Conservation (phyloP, 345 rosid species). For the Excoecaria cochinchinensis region DNA sequence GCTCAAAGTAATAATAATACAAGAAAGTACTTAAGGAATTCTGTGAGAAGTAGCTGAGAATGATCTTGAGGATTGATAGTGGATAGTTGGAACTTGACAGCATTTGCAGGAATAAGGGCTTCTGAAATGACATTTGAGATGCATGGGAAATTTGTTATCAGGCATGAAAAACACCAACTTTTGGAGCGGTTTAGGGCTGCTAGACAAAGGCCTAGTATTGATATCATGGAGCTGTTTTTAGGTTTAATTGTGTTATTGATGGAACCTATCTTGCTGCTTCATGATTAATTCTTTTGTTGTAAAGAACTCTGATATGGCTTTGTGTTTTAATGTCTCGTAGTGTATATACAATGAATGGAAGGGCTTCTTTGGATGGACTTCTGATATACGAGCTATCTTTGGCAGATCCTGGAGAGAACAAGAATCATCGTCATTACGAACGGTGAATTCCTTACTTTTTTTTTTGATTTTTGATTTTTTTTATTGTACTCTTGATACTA, state of each 20-base stretch:
- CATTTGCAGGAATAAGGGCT: neutral
- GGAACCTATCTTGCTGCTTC: conserved; percentile 3
- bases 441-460: conserved; percentile 39
- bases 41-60: too few species aligned
- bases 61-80: too few species aligned
- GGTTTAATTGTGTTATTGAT: too few species aligned
- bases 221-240: neutral
- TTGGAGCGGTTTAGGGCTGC: neutral
- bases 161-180: neutral
- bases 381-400: conserved; percentile 59
- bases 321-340: conserved; percentile 30
- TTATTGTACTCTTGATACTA: neutral
- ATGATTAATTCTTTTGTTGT: neutral
- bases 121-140: neutral
- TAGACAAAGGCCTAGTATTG: neutral
- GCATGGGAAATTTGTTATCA: neutral
- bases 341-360: conserved; percentile 87
- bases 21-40: too few species aligned
- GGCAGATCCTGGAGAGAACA: conserved; percentile 68
- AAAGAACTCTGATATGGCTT: neutral
- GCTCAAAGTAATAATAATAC: too few species aligned
- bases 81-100: too few species aligned
- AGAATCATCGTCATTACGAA: conserved; percentile 55
- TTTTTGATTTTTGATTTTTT: neutral
- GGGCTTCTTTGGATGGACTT: conserved; percentile 68